Evolutionary conservation across 2,329 filamentous ascomycete genomes (phyloP), one percentile per base, ranked within the genome.

Genomic region (Cladorrhinum sp.): DNA sequence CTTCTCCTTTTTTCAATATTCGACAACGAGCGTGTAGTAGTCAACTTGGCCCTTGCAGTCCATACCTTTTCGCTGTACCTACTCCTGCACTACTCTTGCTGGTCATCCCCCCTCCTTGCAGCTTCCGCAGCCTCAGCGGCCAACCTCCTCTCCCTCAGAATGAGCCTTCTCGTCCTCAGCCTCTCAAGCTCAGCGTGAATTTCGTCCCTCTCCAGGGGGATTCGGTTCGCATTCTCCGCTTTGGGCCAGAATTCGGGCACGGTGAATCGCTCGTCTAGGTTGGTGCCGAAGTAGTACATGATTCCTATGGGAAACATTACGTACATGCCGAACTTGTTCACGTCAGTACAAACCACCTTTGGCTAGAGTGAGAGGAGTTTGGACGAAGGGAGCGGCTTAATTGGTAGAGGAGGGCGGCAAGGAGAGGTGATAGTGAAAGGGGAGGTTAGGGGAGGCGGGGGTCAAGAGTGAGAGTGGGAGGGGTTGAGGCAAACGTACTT

Each of bases 201-300:
- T 76, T 96, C 91, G 58, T 95, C 90, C 65, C 82, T 81, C 67
- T 95, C 90, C 62, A 85, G 85, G 1, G 91, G 91, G 50, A 95
- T 84, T 70, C 83, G 85, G 76, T 95, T 88, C 62, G 88, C 88
- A 72, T 93, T 82, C 65, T 90, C 87, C 3, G 86, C 81, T 70
- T 88, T 91, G 25, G 95, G 95, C 95, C 95, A 99, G 81, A 99
- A 99, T 60, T 89, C 90, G 22, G 90, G 87, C 1, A 98, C 91
- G 52, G 84, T 79, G 81, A 99, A 99, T 65, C 92, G 89, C 67
- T 89, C 84, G 77, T 99, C 95, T 73, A 99, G 91, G 76, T 99
- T 99, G 59, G 93, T 96, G 73, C 95, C 95, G 76, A 98, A 99
- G 81, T 99, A 99, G 83, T 96, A 98, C 95, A 99, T 99, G 81